Base-by-base conservation (phyloP, 2,329 filamentous ascomycete species). In the Trichoderma afroharzianum region DNA sequence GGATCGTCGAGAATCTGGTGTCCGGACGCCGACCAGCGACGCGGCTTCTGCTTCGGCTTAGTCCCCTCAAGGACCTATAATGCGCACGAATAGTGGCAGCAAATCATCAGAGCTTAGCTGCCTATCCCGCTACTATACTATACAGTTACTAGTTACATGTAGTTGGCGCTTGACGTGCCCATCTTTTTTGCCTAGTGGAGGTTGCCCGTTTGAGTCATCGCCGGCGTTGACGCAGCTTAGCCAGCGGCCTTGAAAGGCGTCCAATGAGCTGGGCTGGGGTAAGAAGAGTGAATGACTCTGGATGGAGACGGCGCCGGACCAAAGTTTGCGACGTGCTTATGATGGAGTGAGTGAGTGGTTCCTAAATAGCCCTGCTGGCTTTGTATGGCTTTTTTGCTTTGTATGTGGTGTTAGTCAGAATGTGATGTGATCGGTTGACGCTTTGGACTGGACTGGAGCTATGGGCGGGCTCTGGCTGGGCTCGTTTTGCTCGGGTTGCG, bases 1-100 rank as follows among this genome's bases (percentile, higher is more conserved):
- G 9, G 26, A 12, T n/a, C n/a, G 24, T 66, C 21, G 36, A 39
- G 3, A 26, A 50, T 11, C 43, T 30, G 43, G 47, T 30, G 28
- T 24, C 47, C 36, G 36, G 18, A 14, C 12, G 9, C 62, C 28
- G 36, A 8, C 33, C 33, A 36, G 33, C 21, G 28, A 33, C n/a
- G 50, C 63, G 63, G 63, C 63, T 67, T 67, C 63, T 50, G 63
- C 63, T 67, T 67, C 63, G 63, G 63, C 63, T 43, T 14, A 28
- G 24, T 32, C 39, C 9, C 47, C 28, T 21, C n/a, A 39, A 6
- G 36, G 36, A 36, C 36, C 14, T 39, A 18, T 39, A 39, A 39
- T 18, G 36, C 15, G 36, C 15, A 2, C 36, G 36, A 36, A 18
- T 47, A 47, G n/a, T 47, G 43, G 43, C 43, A 50, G 43, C n/a